Evolutionary conservation across 2,329 filamentous ascomycete genomes (phyloP).

Genomic region (Grosmannia huntii): DNA sequence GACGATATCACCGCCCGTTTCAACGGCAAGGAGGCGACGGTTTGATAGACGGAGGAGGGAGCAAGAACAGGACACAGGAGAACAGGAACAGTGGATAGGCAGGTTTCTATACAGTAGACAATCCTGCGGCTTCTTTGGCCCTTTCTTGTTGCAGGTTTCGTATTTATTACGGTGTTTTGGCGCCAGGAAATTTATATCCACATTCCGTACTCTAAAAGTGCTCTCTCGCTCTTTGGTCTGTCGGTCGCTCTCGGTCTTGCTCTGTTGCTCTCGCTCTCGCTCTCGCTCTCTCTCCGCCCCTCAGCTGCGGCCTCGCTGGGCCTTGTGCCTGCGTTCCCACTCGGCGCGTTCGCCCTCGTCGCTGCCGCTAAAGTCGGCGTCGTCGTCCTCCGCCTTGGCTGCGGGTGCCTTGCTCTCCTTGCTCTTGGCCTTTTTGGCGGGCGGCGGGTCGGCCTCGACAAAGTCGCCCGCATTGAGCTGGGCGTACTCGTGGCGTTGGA

Average conservation of each 20-base stretch:
- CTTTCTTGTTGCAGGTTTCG: background rate
- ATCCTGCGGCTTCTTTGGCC: background rate
- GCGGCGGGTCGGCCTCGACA: slow-evolving; percentile 22
- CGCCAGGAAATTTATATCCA: background rate
- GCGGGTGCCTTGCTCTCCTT: slow-evolving; percentile 7
- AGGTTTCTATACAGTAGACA: background rate
- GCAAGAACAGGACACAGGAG: no score
- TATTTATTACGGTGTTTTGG: background rate
- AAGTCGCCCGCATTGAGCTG: slow-evolving; percentile 46
- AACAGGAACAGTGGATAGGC: background rate
- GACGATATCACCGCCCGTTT: slow-evolving; percentile 25
- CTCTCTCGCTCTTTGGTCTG: background rate
- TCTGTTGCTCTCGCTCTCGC: slow-evolving; percentile 14
- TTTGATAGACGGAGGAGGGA: background rate
- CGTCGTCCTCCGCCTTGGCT: slow-evolving; percentile 31
- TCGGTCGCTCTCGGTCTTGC: slow-evolving; percentile 20
- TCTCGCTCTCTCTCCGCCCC: slow-evolving; percentile 13
- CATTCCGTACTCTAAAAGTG: background rate
- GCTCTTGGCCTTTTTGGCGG: no score
- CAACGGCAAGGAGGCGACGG: slow-evolving; percentile 4
- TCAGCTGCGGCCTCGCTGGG: slow-evolving; percentile 11
- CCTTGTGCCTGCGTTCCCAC: slow-evolving; percentile 38
- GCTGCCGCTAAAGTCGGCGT: slow-evolving; percentile 50
- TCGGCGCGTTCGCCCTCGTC: slow-evolving; percentile 52
- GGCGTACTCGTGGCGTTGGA: slow-evolving; percentile 57